Evolutionary conservation across 306 rosid species (phyloP).

Genomic region (Lotus japonicus): DNA sequence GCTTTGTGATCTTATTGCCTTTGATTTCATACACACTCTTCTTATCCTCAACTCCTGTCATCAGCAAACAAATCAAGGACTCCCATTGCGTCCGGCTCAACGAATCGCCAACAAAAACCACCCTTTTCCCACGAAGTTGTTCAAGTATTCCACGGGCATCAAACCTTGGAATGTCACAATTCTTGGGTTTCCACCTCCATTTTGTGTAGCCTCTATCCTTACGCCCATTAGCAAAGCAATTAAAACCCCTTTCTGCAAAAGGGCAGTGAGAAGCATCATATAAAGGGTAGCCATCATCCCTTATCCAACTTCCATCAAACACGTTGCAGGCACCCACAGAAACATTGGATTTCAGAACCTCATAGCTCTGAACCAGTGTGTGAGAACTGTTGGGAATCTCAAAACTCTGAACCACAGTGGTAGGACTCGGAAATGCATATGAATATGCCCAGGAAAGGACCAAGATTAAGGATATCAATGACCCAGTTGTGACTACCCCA

Average conservation of each 20-base stretch:
- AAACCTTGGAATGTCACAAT: slow-evolving; percentile 73
- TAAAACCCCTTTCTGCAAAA: slow-evolving; percentile 68
- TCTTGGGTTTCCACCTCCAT: slow-evolving; percentile 82
- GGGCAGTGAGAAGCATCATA: slow-evolving; percentile 74
- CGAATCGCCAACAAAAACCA: slow-evolving; percentile 85
- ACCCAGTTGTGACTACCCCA: slow-evolving; percentile 44
- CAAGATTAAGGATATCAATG: slow-evolving; percentile 41
- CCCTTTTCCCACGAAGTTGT: slow-evolving; percentile 68
- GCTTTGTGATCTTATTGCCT: slow-evolving; percentile 59
- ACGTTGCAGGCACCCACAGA: slow-evolving; percentile 46
- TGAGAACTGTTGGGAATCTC: slow-evolving; percentile 24
- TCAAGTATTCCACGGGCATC: slow-evolving; percentile 43
- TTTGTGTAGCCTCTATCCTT: slow-evolving; percentile 57
- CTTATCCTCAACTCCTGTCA: slow-evolving; percentile 77
- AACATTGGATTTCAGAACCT: slow-evolving; percentile 19
- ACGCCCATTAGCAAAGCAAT: slow-evolving; percentile 76
- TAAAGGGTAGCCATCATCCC: slow-evolving; percentile 67
- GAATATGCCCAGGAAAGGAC: slow-evolving; percentile 43
- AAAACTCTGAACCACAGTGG: slow-evolving; percentile 23
- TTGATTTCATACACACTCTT: slow-evolving; percentile 72
- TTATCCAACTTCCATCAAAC: slow-evolving; percentile 76
- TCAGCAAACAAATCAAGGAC: slow-evolving; percentile 74
- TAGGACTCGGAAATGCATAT: slow-evolving; percentile 40
- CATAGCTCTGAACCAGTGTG: slow-evolving; percentile 27
- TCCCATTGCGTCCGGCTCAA: slow-evolving; percentile 96